phyloP scores from a whole-genome alignment of 2,329 filamentous ascomycete species.

The Ophiostoma ulmi region DNA sequence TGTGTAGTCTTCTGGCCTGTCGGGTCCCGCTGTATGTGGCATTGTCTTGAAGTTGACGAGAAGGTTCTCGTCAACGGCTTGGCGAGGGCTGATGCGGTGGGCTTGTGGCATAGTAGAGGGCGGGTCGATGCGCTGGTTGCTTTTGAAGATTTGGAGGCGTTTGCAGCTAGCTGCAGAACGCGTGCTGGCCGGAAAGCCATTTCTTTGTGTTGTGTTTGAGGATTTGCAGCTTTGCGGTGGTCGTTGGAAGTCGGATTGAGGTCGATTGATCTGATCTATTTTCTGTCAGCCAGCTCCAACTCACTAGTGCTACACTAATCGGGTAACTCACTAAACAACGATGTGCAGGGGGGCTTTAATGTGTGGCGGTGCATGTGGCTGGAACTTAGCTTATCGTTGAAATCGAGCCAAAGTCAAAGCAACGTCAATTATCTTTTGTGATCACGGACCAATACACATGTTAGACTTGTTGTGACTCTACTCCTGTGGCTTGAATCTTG shows the following conservation, averaged over 20 bases:
- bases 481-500: background rate
- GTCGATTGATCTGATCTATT: slow-evolving; percentile 3
- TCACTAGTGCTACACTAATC: slow-evolving; percentile 2
- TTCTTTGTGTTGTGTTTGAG: background rate
- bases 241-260: background rate
- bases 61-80: slow-evolving; percentile 4
- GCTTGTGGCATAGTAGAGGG: background rate
- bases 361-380: slow-evolving; percentile 22
- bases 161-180: slow-evolving; percentile 7
- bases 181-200: slow-evolving; percentile 16
- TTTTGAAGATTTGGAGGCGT: background rate
- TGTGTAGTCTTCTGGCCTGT: slow-evolving; percentile 55
- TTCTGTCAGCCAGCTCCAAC: background rate
- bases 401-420: background rate
- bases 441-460: background rate
- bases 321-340: background rate
- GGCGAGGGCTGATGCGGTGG: background rate
- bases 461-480: background rate
- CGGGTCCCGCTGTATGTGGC: background rate
- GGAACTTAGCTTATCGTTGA: background rate
- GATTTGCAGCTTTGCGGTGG: background rate
- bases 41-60: background rate
- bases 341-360: background rate
- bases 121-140: background rate
- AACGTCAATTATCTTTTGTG: background rate